These are phyloP conservation scores for Sherardia arvensis DNA, from an alignment of 257 asterid species.

Conservation along the genomic window DNA sequence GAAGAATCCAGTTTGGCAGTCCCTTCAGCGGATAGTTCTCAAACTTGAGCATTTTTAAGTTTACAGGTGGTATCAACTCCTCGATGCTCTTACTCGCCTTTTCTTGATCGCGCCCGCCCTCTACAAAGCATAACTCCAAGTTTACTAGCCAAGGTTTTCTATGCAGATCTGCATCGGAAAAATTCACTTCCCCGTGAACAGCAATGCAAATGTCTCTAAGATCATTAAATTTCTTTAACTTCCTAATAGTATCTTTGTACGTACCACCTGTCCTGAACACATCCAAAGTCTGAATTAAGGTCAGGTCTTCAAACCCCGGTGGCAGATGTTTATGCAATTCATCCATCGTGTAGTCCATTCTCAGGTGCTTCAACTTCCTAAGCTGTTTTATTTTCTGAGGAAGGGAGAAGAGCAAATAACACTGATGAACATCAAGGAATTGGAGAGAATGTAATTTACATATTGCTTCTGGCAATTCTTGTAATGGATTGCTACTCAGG, in stretches of 20 bases:
- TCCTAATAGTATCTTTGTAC: background rate
- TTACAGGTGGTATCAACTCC: background rate
- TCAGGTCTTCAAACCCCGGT: background rate
- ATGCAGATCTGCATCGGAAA: background rate
- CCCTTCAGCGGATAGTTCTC: background rate
- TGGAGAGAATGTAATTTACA: background rate
- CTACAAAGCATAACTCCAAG: background rate
- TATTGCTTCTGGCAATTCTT: background rate
- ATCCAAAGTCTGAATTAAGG: background rate
- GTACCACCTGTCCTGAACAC: background rate
- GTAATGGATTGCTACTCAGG: background rate
- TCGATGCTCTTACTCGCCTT: background rate
- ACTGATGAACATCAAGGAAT: background rate
- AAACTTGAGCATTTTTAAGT: background rate
- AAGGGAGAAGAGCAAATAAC: background rate
- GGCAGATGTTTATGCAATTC: background rate
- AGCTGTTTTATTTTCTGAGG: background rate
- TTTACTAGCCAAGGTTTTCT: background rate
- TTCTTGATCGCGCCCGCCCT: background rate
- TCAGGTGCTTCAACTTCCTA: background rate
- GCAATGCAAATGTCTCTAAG: background rate
- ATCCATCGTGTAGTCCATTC: background rate
- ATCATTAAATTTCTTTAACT: background rate
- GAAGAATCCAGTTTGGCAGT: slow-evolving; percentile 4
- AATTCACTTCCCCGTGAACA: background rate